A percentile compares a stretch with the other conserved stretches of the same genome.
phyloP scores from a whole-genome alignment of 495 filamentous ascomycete species.

The Lindgomyces ingoldianus region DNA sequence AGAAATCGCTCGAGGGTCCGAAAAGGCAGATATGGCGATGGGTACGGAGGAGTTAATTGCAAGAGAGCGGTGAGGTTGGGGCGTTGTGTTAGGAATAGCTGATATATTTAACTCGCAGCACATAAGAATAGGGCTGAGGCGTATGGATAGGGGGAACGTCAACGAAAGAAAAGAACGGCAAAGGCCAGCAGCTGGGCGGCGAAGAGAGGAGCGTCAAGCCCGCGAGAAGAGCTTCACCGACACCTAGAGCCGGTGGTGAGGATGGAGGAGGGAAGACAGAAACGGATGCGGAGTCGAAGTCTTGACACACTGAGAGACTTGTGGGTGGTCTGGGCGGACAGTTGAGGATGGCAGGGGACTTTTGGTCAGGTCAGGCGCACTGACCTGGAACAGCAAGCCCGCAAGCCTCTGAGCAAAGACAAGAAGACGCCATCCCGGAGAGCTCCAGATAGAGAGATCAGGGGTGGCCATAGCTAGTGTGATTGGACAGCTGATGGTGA shows the following conservation, averaged over 20 bases:
- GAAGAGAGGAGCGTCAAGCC: slow-evolving; percentile 31
- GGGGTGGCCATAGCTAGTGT: background rate
- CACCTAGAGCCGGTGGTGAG: slow-evolving; percentile 10
- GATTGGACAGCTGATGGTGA: background rate
- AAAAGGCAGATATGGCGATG: background rate
- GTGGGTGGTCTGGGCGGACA: background rate
- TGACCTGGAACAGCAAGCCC: background rate
- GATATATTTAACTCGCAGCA: slow-evolving; percentile 12
- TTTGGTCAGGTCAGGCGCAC: background rate
- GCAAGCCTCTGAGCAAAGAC: background rate
- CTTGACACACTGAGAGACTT: background rate
- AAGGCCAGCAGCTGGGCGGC: background rate
- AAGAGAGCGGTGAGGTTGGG: slow-evolving; percentile 1
- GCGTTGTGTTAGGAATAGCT: background rate
- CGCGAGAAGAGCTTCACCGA: slow-evolving; percentile 10
- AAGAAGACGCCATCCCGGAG: background rate
- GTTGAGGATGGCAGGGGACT: background rate
- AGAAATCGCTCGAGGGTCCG: background rate
- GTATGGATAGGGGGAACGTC: background rate
- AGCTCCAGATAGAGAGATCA: background rate
- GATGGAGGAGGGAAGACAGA: background rate
- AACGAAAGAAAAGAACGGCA: slow-evolving; percentile 23
- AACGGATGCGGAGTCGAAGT: background rate
- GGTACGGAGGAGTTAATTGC: slow-evolving; percentile 3
- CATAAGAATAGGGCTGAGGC: background rate